phyloP scores from a whole-genome alignment of 2,329 filamentous ascomycete genomes.

The Aspergillus tanneri region DNA sequence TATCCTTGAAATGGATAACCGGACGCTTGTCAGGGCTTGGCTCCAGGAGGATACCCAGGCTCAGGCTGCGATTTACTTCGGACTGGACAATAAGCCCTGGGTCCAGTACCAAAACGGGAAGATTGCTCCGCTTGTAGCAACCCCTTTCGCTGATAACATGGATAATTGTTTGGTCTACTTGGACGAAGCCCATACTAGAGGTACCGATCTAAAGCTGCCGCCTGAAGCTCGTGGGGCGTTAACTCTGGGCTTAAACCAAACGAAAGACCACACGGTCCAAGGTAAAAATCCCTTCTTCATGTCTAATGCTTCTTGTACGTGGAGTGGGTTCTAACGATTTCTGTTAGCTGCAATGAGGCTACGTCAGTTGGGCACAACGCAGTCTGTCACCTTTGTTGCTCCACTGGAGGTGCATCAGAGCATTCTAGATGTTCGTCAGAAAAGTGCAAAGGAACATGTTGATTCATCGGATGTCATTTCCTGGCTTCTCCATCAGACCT shows the following conservation, averaged over 20 bases:
- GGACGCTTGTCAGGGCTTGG: slow-evolving; percentile 52
- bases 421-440: slow-evolving; percentile 52
- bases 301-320: too few relatives aligned
- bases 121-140: slow-evolving; percentile 50
- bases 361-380: slow-evolving; percentile 57
- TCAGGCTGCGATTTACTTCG: slow-evolving; percentile 57
- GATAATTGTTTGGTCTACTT: slow-evolving; percentile 57
- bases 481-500: slow-evolving; percentile 67
- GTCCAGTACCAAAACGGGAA: slow-evolving; percentile 45
- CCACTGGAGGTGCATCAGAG: slow-evolving; percentile 63
- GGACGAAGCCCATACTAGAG: slow-evolving; percentile 62
- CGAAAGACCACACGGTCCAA: slow-evolving; percentile 63
- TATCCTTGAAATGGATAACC: slow-evolving; percentile 62
- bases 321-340: neutral
- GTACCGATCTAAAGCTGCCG: slow-evolving; percentile 60
- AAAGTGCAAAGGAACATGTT: slow-evolving; percentile 26
- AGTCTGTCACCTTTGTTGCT: slow-evolving; percentile 55
- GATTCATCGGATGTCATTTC: slow-evolving; percentile 55
- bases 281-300: slow-evolving; percentile 43
- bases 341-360: slow-evolving; percentile 62
- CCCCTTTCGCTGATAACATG: slow-evolving; percentile 56
- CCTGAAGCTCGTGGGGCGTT: slow-evolving; percentile 50
- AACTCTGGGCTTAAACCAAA: slow-evolving; percentile 57
- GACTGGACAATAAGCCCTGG: slow-evolving; percentile 45
- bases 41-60: slow-evolving; percentile 47